A percentile compares a stretch with the other conserved stretches of the same genome.
These are phyloP conservation scores for Cordyceps cicadae DNA, from an alignment of 2,329 filamentous ascomycete species.

Conservation along the genomic window DNA sequence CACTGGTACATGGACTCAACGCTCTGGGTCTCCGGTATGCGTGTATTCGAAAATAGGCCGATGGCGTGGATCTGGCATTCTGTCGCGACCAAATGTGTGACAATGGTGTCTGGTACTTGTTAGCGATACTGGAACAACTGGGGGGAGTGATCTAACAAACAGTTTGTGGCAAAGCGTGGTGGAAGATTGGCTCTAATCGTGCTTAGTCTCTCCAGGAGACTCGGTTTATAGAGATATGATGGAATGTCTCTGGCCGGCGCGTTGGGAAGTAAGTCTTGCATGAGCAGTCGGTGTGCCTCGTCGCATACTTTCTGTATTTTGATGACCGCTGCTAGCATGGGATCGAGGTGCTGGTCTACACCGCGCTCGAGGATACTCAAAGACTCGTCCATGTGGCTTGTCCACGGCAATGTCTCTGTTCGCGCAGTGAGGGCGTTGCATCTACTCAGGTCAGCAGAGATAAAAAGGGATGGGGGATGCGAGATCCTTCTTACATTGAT, in stretches of 20 bases:
- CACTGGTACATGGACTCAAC: conserved; percentile 29
- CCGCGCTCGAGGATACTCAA: conserved; percentile 37
- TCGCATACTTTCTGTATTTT: conserved; percentile 33
- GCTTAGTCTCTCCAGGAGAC: conserved; percentile 21
- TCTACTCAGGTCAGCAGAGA: conserved; percentile 17
- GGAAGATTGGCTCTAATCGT: conserved; percentile 17
- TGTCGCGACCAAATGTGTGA: conserved; percentile 22
- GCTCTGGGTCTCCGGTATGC: conserved; percentile 24
- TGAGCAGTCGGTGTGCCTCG: conserved; percentile 26
- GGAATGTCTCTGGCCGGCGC: conserved; percentile 18
- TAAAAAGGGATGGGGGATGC: background rate
- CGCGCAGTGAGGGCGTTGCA: conserved; percentile 34
- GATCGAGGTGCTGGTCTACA: conserved; percentile 41
- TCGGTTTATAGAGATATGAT: conserved; percentile 26
- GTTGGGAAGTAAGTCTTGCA: conserved; percentile 23
- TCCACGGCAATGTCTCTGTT: conserved; percentile 48
- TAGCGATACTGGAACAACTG: background rate
- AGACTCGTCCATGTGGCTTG: conserved; percentile 49
- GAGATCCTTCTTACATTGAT: conserved; percentile 23
- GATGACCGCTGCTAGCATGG: conserved; percentile 31
- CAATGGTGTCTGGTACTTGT: conserved; percentile 20
- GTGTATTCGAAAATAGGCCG: conserved; percentile 23
- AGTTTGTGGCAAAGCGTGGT: conserved; percentile 17
- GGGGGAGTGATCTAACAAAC: conserved; percentile 19
- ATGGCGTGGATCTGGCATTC: conserved; percentile 27